Conservation (phyloP, 805 yeast species). For the Saccharomycopsis olivae region DNA sequence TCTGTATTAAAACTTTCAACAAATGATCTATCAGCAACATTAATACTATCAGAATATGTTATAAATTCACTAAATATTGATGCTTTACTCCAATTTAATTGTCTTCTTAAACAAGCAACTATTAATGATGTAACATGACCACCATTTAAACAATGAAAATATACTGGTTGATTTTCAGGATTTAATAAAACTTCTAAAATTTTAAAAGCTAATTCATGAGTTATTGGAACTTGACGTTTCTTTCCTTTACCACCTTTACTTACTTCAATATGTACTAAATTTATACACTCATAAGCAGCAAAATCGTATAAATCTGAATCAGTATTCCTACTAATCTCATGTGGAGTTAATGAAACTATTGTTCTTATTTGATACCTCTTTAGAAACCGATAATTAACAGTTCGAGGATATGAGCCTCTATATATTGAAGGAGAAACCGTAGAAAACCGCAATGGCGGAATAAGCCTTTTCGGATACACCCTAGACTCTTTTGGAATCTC, state of each 20-base stretch:
- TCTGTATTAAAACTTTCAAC: slow-evolving; percentile 52
- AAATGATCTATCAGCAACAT: slow-evolving; percentile 73
- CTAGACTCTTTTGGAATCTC: no score
- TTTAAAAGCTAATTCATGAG: slow-evolving; percentile 45
- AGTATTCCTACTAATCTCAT: slow-evolving; percentile 45
- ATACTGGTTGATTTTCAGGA: slow-evolving; percentile 47
- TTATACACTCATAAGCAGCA: slow-evolving; percentile 44
- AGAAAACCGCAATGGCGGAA: slow-evolving; percentile 75
- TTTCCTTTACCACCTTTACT: slow-evolving; percentile 52
- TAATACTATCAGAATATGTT: slow-evolving; percentile 64
- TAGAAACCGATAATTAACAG: slow-evolving; percentile 59
- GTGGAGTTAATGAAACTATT: slow-evolving; percentile 71
- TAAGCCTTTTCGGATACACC: slow-evolving; percentile 24
- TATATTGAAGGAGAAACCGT: slow-evolving; percentile 59
- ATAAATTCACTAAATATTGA: slow-evolving; percentile 81
- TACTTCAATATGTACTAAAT: slow-evolving; percentile 56
- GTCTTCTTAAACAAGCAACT: slow-evolving; percentile 75
- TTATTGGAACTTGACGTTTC: slow-evolving; percentile 75
- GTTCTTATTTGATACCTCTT: slow-evolving; percentile 55
- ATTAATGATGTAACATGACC: slow-evolving; percentile 78
- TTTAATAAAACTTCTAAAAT: slow-evolving; percentile 56
- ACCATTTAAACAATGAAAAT: slow-evolving; percentile 82
- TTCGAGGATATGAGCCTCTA: slow-evolving; percentile 83
- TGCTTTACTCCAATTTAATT: slow-evolving; percentile 81
- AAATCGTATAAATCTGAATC: slow-evolving; percentile 44